These are phyloP conservation scores for Monosporozyma servazzii DNA, from an alignment of 805 yeast species.

Conservation along the genomic window DNA sequence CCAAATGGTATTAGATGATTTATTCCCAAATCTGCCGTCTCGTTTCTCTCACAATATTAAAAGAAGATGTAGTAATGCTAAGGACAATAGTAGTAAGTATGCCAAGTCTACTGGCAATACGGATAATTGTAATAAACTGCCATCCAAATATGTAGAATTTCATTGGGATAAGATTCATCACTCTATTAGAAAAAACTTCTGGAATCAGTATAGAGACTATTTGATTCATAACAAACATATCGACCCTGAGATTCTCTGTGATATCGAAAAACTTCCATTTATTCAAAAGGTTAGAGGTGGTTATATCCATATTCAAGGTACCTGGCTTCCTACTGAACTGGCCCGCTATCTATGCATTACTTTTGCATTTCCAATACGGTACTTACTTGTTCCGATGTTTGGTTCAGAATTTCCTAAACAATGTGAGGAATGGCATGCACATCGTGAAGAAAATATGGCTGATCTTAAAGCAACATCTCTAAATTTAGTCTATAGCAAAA, in stretches of 20 bases:
- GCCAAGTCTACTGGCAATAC: neutral
- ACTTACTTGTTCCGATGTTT: constrained; percentile 67
- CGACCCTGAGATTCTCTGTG: constrained; percentile 6
- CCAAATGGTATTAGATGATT: neutral
- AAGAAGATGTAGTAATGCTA: neutral
- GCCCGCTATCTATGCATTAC: constrained; percentile 60
- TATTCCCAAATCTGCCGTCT: neutral
- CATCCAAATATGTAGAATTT: constrained; percentile 1
- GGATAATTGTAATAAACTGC: neutral
- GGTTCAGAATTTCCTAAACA: constrained; percentile 49
- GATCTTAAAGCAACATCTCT: neutral
- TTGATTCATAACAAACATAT: neutral
- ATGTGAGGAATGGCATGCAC: constrained; percentile 20
- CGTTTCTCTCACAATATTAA: neutral
- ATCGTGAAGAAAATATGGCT: neutral
- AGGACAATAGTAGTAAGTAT: neutral
- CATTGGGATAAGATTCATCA: neutral
- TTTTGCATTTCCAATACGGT: constrained; percentile 72
- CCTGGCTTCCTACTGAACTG: constrained; percentile 74
- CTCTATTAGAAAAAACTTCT: neutral
- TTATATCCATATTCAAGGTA: constrained; percentile 83
- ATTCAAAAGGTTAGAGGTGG: constrained; percentile 81
- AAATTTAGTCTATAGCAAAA: neutral
- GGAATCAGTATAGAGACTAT: neutral
- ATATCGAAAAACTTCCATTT: constrained; percentile 15